Base-by-base conservation (phyloP, 345 rosid genomes). In the Hibiscus trionum region DNA sequence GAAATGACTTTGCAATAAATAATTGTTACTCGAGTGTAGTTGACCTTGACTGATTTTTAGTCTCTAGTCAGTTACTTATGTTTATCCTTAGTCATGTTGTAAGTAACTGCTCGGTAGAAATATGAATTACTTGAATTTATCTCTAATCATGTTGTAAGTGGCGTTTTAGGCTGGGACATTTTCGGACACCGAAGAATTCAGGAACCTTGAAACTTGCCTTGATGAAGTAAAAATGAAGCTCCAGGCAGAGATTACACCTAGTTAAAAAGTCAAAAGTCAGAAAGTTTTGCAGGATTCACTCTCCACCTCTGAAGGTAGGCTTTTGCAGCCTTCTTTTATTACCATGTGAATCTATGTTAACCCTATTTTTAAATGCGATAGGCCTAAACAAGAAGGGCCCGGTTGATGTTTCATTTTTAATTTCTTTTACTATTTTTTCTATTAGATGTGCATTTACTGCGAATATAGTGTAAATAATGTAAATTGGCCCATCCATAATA, bases 161-260 rank as follows among this genome's bases (percentile, higher is more conserved):
- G 53, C 69, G 62, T 73, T 53, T 74, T 81, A 87, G 91, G 89
- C 84, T 0, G 88, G 73, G 72, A 75, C 62, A 59, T 84, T 85
- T 77, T 78, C 85, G 7, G 82, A 81, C 63, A 82, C 77, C 31
- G 76, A 80, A 75, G 92, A 84, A 74, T 84, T 81, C 72, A 76
- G 74, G 69, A 69, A 84, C 75, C 73, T 88, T 50, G 79, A 79
- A 75, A 75, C 83, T 73, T 82, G 84, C 78, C 86, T 81, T 0
- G 39, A 71, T 31, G 85, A 86, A 76, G 83, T 86, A 70, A 77
- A 78, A 71, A 73, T 29, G 67, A 84, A 86, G 77, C 83, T 80
- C 35, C 80, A 64, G 47, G 66, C 44, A 14, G 53, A 39, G 37
- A 12, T 26, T 17, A 4, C 37, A 27, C 7, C 70, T 66, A 46